A percentile compares a stretch with the other conserved stretches of the same genome.
These are phyloP conservation scores for Leccinum huronense DNA, from an alignment of 1,284 basidiomycete genomes.

Conservation along the genomic window DNA sequence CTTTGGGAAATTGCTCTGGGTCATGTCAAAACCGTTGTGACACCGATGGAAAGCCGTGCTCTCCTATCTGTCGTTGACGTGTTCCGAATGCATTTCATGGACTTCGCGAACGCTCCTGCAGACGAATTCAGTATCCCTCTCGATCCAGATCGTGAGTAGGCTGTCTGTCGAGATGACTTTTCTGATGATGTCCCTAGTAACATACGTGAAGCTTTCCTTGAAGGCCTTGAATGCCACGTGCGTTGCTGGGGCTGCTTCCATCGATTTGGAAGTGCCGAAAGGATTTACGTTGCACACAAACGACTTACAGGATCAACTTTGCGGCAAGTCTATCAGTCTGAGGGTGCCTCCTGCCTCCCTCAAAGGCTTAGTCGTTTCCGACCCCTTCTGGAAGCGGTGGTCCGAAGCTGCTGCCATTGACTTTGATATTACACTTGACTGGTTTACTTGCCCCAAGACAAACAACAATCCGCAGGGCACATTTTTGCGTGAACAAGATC, in stretches of 20 bases:
- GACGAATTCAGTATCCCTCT: constrained; percentile 58
- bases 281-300: constrained; percentile 72
- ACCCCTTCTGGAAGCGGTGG: constrained; percentile 52
- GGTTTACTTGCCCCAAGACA: constrained; percentile 63
- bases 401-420: constrained; percentile 60
- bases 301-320: constrained; percentile 65
- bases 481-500: constrained; percentile 75
- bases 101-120: constrained; percentile 79
- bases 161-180: neutral
- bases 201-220: constrained; percentile 62
- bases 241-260: constrained; percentile 49
- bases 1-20: constrained; percentile 84
- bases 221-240: constrained; percentile 56
- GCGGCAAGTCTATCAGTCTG: constrained; percentile 59
- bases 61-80: constrained; percentile 55
- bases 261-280: constrained; percentile 55
- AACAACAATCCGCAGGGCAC: constrained; percentile 56
- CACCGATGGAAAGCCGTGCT: constrained; percentile 54
- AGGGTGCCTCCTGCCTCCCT: constrained; percentile 48
- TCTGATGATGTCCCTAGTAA: constrained; percentile 19
- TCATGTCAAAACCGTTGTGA: constrained; percentile 55
- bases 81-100: constrained; percentile 70
- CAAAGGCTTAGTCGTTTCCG: constrained; percentile 47
- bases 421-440: constrained; percentile 62
- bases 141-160: constrained; percentile 71